phyloP scores from a whole-genome alignment of 2,329 filamentous ascomycete genomes.

The Byssoonygena ceratinophila region DNA sequence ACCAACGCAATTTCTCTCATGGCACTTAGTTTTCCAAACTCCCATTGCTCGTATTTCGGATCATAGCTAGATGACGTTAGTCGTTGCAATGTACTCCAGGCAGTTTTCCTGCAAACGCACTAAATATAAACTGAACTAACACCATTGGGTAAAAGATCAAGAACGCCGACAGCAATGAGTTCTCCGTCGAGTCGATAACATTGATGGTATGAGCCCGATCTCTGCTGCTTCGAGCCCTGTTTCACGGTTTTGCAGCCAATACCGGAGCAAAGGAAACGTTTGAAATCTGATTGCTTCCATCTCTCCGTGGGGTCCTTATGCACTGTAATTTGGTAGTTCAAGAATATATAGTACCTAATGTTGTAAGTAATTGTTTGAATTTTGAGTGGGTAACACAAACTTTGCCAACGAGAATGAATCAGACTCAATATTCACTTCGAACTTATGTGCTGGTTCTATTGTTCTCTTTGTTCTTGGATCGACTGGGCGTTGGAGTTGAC shows the following conservation, averaged over 20 bases:
- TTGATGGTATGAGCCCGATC: conserved; percentile 42
- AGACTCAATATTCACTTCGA: conserved; percentile 40
- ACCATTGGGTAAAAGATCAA: conserved; percentile 39
- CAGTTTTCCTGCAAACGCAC: conserved; percentile 20
- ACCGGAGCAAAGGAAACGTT: conserved; percentile 40
- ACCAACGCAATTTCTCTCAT: conserved; percentile 50
- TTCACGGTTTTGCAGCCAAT: conserved; percentile 32
- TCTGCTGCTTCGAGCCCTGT: conserved; percentile 31
- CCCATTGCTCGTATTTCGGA: conserved; percentile 49
- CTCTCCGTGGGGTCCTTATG: conserved; percentile 38
- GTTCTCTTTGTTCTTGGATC: conserved; percentile 36
- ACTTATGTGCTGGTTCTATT: conserved; percentile 40
- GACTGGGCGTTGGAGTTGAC: conserved; percentile 34
- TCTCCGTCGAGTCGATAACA: conserved; percentile 42
- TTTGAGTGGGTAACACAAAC: conserved; percentile 20
- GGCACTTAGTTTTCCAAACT: conserved; percentile 54
- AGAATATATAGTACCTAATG: conserved; percentile 36
- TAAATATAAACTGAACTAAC: conserved; percentile 44
- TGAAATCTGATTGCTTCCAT: conserved; percentile 37
- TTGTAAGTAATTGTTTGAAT: not conserved
- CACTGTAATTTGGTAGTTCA: conserved; percentile 38
- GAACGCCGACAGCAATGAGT: conserved; percentile 40
- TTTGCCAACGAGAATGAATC: conserved; percentile 40
- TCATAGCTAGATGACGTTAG: conserved; percentile 40
- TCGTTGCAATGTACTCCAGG: not conserved